A percentile compares a stretch with the other conserved stretches of the same genome.
Evolutionary conservation across 345 rosid species (phyloP).

Genomic region (Ricinus communis): DNA sequence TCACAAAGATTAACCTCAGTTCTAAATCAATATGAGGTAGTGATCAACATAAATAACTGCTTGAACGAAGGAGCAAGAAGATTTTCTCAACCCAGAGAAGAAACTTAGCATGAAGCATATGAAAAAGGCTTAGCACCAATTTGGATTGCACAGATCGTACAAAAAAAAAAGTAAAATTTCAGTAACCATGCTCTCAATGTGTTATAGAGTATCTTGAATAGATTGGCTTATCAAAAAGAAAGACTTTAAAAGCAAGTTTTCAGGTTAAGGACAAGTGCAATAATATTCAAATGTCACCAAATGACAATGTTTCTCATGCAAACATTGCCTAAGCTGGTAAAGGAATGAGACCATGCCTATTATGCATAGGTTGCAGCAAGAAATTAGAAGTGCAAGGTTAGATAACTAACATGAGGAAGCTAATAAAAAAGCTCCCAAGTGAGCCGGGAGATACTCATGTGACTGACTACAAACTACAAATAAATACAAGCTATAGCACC

Average conservation of each 20-base stretch:
- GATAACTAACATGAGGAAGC: background rate
- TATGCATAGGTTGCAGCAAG: background rate
- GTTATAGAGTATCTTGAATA: background rate
- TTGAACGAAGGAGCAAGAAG: background rate
- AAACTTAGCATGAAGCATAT: background rate
- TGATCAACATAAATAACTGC: background rate
- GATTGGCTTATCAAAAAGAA: background rate
- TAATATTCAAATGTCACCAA: background rate
- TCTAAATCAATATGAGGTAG: background rate
- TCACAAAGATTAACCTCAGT: background rate
- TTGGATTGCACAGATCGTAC: background rate
- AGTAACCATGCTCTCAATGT: background rate
- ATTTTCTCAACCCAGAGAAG: background rate
- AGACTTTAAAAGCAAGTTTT: background rate
- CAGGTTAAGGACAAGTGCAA: background rate
- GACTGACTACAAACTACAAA: background rate
- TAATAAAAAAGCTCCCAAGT: background rate
- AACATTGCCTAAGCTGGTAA: background rate
- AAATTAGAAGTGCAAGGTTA: background rate
- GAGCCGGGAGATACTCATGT: background rate
- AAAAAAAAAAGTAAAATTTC: background rate
- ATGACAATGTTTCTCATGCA: background rate
- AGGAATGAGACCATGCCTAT: too few species aligned
- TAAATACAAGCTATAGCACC: conserved; percentile 7
- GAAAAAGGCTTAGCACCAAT: background rate